Base-by-base conservation (phyloP, 371 early-diverging fungal genomes). In the Mortierella polycephala region DNA sequence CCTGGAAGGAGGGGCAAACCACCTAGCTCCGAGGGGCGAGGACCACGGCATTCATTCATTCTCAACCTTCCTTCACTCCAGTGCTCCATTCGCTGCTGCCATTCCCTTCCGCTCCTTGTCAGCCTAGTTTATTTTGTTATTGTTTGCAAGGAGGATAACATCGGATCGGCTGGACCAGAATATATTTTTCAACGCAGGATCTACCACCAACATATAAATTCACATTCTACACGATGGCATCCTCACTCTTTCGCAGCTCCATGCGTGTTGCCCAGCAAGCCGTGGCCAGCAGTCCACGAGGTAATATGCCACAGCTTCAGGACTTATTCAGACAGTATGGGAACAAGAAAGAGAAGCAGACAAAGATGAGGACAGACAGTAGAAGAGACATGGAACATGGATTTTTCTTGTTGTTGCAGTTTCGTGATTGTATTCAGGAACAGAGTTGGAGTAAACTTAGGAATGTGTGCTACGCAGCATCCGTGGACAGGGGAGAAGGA, bases 191-290 rank as follows among this genome's bases (percentile, higher is more conserved):
- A 30, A 30, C 30, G 30, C 18, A 55, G 55, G 55, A 55, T 37
- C 30, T 30, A 55, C 11, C 53, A 52, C n/a, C 41, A 41, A 13
- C 41, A 41, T 57, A 18, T 41, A n/a, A 11, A 16, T 56, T 1
- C 14, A n/a, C 20, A n/a, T 39, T 8, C 10, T 42, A 47, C 57
- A 61, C 67, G 37, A 75, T 75, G 75, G 67, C 75, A 40, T 42
- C 70, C n/a, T 66, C 71, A 51, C 67, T 76, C 20, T 64, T 75
- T 63, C 77, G 77, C 61, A 68, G 53, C 69, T 71, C 77, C 37
- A 61, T 76, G 61, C 71, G 77, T 57, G 72, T 58, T 62, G 75
- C 44, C 53, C 65, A 60, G 18, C 62, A 53, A 23, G 69, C 63
- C 53, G 60, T 74, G 64, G 65, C 57, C 44, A 69, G 53, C 53